phyloP scores from a whole-genome alignment of 495 filamentous ascomycete species.

The Aspergillus olivimuriae region DNA sequence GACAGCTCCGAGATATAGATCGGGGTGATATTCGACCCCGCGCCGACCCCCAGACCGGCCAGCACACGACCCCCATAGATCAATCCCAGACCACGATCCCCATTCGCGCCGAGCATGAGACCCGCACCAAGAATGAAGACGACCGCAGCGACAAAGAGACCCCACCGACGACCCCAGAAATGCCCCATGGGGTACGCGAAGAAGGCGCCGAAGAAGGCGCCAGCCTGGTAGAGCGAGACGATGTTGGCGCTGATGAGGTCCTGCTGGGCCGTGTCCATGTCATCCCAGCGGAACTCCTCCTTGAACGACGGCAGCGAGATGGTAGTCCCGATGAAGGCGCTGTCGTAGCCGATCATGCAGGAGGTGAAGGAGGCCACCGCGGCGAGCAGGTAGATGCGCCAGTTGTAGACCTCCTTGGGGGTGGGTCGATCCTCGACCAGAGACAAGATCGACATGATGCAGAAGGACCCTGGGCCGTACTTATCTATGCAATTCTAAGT shows the following conservation, averaged over 20 bases:
- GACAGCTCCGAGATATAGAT: constrained; percentile 79
- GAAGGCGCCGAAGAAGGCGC: constrained; percentile 59
- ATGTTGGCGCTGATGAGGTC: constrained; percentile 60
- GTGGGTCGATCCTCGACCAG: constrained; percentile 65
- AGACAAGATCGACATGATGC: constrained; percentile 52
- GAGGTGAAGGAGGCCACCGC: constrained; percentile 65
- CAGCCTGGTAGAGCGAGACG: constrained; percentile 62
- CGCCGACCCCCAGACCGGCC: constrained; percentile 68
- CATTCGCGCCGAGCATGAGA: constrained; percentile 55
- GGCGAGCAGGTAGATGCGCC: constrained; percentile 61
- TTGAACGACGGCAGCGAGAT: constrained; percentile 60
- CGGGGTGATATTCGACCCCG: constrained; percentile 68
- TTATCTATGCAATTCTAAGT: neutral
- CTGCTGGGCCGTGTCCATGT: constrained; percentile 32
- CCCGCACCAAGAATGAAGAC: constrained; percentile 61
- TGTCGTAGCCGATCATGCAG: constrained; percentile 71
- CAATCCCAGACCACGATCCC: constrained; percentile 51
- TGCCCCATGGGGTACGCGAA: constrained; percentile 51
- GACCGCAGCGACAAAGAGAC: constrained; percentile 41
- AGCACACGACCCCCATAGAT: constrained; percentile 67
- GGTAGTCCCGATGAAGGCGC: constrained; percentile 68
- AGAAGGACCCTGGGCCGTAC: neutral
- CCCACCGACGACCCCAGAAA: constrained; percentile 50
- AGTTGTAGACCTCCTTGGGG: constrained; percentile 69
- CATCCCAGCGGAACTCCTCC: constrained; percentile 50